Evolutionary conservation across 257 asterid species (phyloP).

Genomic region (Ilex asprella): DNA sequence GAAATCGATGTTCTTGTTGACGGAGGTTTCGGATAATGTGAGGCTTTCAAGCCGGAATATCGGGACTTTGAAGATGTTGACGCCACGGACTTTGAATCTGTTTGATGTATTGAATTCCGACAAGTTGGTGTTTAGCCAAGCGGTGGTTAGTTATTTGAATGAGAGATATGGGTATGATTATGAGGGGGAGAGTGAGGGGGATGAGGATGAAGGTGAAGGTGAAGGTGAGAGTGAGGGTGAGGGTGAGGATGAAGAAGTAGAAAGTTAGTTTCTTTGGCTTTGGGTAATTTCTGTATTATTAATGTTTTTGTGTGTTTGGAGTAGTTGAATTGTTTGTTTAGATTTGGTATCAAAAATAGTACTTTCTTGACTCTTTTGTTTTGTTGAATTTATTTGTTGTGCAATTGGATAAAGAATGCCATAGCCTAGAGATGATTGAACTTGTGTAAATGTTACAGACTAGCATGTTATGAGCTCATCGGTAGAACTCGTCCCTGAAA

Average conservation of each 20-base stretch:
- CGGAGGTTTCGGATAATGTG: slow-evolving; percentile 70
- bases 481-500: no score
- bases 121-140: slow-evolving; percentile 62
- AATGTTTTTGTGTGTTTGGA: neutral
- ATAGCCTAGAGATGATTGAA: no score
- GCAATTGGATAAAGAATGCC: no score
- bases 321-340: no score
- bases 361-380: no score
- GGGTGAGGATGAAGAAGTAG: slow-evolving; percentile 25
- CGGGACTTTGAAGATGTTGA: slow-evolving; percentile 75
- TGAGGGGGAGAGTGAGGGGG: slow-evolving; percentile 36
- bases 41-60: slow-evolving; percentile 62
- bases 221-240: neutral
- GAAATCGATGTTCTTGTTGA: slow-evolving; percentile 71
- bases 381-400: no score
- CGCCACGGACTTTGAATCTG: slow-evolving; percentile 86
- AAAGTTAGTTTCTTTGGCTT: slow-evolving; percentile 37
- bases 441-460: no score
- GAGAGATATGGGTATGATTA: slow-evolving; percentile 60
- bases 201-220: slow-evolving; percentile 22
- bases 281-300: neutral
- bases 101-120: slow-evolving; percentile 85
- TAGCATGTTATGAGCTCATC: no score
- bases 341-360: no score
- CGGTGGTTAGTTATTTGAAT: slow-evolving; percentile 75